Evolutionary conservation across 495 filamentous ascomycete genomes (phyloP), one percentile per base, ranked within the genome.

Genomic region (Penicillium manginii): DNA sequence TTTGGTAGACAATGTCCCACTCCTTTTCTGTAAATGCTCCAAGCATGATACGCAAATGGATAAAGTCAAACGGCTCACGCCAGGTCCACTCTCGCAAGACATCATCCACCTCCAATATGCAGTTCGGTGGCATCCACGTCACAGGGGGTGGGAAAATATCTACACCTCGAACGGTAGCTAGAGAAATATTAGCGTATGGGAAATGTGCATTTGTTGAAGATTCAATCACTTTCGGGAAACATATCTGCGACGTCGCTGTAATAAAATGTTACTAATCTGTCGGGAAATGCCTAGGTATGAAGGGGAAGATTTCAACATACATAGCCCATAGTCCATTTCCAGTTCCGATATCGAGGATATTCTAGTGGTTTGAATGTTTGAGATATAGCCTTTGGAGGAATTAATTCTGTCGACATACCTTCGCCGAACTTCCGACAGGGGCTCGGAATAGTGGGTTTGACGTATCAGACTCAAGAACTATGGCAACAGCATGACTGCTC

Each of bases 71-170:
- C 4, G 40, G 39, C 0, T 67, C 58, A 12, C 29, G 37, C 57
- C 64, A 73, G 1, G 64, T 63, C 72, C 72, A 74, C 9, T 71
- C 59, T 18, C 55, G 48, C 7, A 73, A 61, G 26, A 59, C 49
- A 52, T 74, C 60, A 40, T 74, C 73, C 2, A 76, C 64, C 35
- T 69, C 60, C 4, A 76, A 58, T 0, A 69, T 39, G 50, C 65
- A 71, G 50, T 76, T 76, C 12, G 73, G 72, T 0, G 73, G 70
- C 10, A 73, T 58, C 65, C 61, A 69, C 2, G 29, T 52, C 1
- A 69, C 49, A 7, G 65, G 66, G 0, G 63, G 66, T 7, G 66
- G 63, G 47, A 61, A 69, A 1, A 68, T 47, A 40, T 68, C 65
- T 4, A 68, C 59, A 22, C 65, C 65, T 14, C 54, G 65, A 18